A percentile compares a stretch with the other conserved stretches of the same genome.
These are phyloP conservation scores for Podila minutissima DNA, from an alignment of 192 early-diverging fungal genomes.

Conservation along the genomic window DNA sequence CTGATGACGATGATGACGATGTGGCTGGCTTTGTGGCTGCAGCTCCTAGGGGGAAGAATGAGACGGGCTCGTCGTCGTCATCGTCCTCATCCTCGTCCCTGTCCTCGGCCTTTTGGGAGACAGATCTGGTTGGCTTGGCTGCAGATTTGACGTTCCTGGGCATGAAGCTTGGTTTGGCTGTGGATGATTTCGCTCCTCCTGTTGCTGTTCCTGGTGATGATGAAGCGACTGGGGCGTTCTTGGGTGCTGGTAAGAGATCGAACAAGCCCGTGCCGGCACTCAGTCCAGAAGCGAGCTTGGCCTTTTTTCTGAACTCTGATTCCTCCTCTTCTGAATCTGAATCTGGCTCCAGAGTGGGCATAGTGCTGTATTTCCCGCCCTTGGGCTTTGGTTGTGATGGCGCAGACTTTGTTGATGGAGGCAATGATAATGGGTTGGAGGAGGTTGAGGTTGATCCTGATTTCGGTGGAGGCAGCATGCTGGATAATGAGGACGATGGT, in stretches of 20 bases:
- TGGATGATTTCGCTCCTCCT: constrained; percentile 2
- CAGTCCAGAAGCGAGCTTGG: constrained; percentile 14
- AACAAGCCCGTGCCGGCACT: constrained; percentile 26
- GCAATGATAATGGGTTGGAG: neutral
- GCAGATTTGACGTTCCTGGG: constrained; percentile 32
- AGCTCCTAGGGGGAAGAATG: constrained; percentile 41
- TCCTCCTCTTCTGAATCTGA: constrained; percentile 45
- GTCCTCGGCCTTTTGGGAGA: neutral
- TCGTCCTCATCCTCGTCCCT: constrained; percentile 25
- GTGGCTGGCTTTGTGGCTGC: constrained; percentile 8
- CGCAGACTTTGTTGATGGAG: neutral
- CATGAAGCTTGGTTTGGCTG: constrained; percentile 34
- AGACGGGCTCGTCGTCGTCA: constrained; percentile 24
- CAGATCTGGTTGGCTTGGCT: neutral
- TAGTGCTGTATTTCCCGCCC: constrained; percentile 29
- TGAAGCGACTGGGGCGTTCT: constrained; percentile 2
- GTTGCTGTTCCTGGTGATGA: neutral
- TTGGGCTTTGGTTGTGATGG: constrained; percentile 14
- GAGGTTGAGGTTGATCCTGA: neutral
- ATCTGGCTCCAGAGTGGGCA: constrained; percentile 38
- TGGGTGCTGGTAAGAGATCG: constrained; percentile 43
- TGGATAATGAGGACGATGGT: constrained; percentile 6
- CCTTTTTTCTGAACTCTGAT: constrained; percentile 45
- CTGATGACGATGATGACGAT: neutral
- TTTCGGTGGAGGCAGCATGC: constrained; percentile 28